Base-by-base conservation (phyloP, 148 eudicot genomes). In the Heliamphora exappendiculata region DNA sequence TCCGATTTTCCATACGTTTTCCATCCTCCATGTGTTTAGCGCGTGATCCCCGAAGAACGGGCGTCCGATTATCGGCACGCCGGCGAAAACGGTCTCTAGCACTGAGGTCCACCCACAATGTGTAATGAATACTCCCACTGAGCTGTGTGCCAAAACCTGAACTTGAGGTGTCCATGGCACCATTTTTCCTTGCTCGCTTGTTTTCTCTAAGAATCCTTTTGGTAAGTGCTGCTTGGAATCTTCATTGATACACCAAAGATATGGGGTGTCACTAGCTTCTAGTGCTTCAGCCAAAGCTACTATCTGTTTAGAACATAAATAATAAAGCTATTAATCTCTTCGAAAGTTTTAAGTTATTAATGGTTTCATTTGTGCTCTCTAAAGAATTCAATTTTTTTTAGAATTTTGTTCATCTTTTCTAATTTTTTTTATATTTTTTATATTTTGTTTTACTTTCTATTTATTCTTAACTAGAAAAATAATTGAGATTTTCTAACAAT, bases 91-190 rank as follows among this genome's bases (percentile, higher is more conserved):
- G 54, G 94, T 86, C 82, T 93, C 98, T 75, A 88, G 5, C 2
- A 88, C 69, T 20, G 96, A 93, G 63, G 87, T 91, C 98, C 98
- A 93, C 4, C 98, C 98, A 39, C 89, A 84, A 22, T 93, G 98
- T 2, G 85, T 89, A 24, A 93, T 70, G 63, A 88, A 89, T 29
- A 82, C 92, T 3, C 94, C 94, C 0, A 86, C 39, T 0, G 87
- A 69, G n/a, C 59, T 28, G 73, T 89, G 92, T 0, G 51, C 81
- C 45, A 93, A 59, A 10, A 93, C 76, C 36, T 85, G 80, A 72
- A 75, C 53, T 58, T 93, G 98, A 0, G 98, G 98, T 0, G 92
- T 83, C 98, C 98, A 93, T 1, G 89, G 65, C 5, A 93, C 87
- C 7, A 93, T 62, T 75, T 83, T 89, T 12, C 92, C 93, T 0